Percentiles rank a stretch among this genome's conserved stretches.
Conservation (phyloP, 108 stramenopile species). For the Skeletonema tropicum region DNA sequence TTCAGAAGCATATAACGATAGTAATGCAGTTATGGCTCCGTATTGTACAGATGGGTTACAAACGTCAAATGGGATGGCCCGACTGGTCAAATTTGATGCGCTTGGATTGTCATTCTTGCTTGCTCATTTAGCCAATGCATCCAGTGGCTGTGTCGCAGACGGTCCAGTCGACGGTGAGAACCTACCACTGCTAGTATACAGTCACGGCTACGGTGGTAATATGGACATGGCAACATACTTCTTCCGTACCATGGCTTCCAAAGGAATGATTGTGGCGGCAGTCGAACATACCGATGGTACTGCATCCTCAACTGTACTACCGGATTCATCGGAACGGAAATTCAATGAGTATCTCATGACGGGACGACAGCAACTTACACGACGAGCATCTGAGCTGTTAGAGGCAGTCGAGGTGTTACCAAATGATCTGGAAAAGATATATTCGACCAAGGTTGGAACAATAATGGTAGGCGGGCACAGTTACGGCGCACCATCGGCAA, state of each 20-base stretch:
- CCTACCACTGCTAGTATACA: conserved; percentile 26
- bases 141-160: conserved; percentile 17
- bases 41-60: conserved; percentile 26
- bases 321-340: conserved; percentile 1
- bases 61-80: conserved; percentile 22
- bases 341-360: conserved; percentile 28
- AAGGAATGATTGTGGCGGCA: conserved; percentile 28
- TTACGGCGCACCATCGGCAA: conserved; percentile 31
- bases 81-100: conserved; percentile 16
- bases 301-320: conserved; percentile 15
- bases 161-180: neutral
- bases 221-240: conserved; percentile 30
- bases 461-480: conserved; percentile 30
- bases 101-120: conserved; percentile 20
- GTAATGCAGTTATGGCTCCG: conserved; percentile 9
- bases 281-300: conserved; percentile 41
- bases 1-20: neutral
- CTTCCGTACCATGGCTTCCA: conserved; percentile 26
- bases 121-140: conserved; percentile 20
- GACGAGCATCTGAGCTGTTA: conserved; percentile 31
- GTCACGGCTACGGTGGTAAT: conserved; percentile 33
- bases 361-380: conserved; percentile 19
- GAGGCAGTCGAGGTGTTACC: conserved; percentile 12
- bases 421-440: neutral
- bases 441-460: conserved; percentile 4